Evolutionary conservation across 306 rosid genomes (phyloP).

Genomic region (Lithocarpus polystachyus): DNA sequence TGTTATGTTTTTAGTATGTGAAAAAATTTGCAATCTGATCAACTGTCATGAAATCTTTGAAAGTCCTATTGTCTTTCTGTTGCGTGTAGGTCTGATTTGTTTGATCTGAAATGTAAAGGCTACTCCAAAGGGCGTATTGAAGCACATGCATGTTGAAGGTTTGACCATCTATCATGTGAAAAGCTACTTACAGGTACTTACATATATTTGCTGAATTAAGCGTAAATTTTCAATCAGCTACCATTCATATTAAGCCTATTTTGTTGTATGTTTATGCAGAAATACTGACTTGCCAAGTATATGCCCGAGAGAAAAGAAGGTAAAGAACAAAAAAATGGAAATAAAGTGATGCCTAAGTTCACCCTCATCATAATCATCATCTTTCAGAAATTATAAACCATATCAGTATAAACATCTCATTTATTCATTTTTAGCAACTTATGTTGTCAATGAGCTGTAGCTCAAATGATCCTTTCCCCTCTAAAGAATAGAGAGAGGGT

Average conservation of each 20-base stretch:
- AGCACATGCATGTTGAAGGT: conserved; percentile 32
- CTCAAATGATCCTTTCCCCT: background rate
- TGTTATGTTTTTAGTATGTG: background rate
- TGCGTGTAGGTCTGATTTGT: background rate
- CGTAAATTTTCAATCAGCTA: background rate
- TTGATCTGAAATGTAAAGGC: conserved; percentile 34
- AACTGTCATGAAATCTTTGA: background rate
- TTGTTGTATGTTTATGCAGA: conserved; percentile 28
- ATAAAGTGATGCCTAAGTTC: background rate
- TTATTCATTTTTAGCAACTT: background rate
- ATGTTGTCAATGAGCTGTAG: background rate
- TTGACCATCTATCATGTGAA: conserved; percentile 46
- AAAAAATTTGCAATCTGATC: background rate
- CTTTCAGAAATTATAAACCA: background rate
- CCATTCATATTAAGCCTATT: background rate
- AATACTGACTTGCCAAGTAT: conserved; percentile 43
- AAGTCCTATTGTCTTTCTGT: background rate
- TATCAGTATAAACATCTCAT: background rate
- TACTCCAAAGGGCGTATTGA: conserved; percentile 43
- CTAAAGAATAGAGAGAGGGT: background rate
- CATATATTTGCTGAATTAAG: background rate
- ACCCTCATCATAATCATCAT: background rate
- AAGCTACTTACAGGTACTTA: conserved; percentile 42
- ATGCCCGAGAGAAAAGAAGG: conserved; percentile 46
- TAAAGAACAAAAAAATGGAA: conserved; percentile 3